Percentiles rank a stretch among this genome's conserved stretches.
These are phyloP conservation scores for Candida buenavistaensis DNA, from an alignment of 1,139 yeast species.

Conservation along the genomic window DNA sequence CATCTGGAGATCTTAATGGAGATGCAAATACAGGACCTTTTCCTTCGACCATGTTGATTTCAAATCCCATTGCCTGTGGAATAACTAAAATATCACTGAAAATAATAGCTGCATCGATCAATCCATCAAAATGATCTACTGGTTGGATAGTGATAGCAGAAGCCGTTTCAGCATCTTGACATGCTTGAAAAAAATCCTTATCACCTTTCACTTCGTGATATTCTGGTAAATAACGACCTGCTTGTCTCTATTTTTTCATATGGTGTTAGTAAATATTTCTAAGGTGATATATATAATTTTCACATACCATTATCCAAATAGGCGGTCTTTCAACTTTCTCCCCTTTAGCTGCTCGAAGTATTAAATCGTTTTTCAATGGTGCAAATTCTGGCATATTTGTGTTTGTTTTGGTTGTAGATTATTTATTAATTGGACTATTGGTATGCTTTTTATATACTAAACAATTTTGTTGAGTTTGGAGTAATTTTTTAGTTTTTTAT, in stretches of 20 bases:
- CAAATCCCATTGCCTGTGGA: slow-evolving; percentile 98
- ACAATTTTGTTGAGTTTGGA: too few relatives aligned
- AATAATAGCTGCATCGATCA: slow-evolving; percentile 94
- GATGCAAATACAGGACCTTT: slow-evolving; percentile 92
- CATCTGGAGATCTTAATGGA: slow-evolving; percentile 77
- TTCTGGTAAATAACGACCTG: slow-evolving; percentile 88
- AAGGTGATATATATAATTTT: too few relatives aligned
- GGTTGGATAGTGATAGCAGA: slow-evolving; percentile 96
- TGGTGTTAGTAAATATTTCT: slow-evolving; percentile 17
- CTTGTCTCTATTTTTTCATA: slow-evolving; percentile 55
- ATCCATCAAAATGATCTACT: slow-evolving; percentile 81
- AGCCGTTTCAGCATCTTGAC: slow-evolving; percentile 92
- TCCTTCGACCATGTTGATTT: slow-evolving; percentile 90
- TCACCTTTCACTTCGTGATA: slow-evolving; percentile 85
- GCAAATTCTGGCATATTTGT: slow-evolving; percentile 49
- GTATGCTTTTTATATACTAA: too few relatives aligned
- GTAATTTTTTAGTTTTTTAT: too few relatives aligned
- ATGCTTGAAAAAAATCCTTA: slow-evolving; percentile 90
- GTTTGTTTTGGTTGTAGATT: background rate
- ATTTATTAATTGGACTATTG: too few relatives aligned
- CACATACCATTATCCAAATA: slow-evolving; percentile 90
- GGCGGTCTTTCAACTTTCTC: slow-evolving; percentile 96
- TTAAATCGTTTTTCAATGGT: slow-evolving; percentile 80
- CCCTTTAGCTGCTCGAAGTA: slow-evolving; percentile 79
- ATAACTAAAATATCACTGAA: slow-evolving; percentile 93